Base-by-base conservation (phyloP, 352 stramenopile genomes). In the Globisporangium spinosum region DNA sequence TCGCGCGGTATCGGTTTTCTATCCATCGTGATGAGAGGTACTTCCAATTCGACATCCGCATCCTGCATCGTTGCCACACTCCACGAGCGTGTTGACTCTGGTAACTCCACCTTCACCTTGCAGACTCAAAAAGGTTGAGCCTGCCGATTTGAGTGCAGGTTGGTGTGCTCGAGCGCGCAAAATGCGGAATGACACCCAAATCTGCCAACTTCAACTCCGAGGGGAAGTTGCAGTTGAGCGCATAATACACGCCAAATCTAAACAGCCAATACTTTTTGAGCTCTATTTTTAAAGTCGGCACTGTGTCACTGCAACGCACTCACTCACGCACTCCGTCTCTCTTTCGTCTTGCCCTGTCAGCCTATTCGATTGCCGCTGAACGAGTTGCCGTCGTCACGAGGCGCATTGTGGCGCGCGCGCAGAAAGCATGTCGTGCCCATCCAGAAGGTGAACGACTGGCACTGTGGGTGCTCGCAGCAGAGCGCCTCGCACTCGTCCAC, bases 381-480 rank as follows among this genome's bases (percentile, higher is more conserved):
- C 15, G 83, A 85, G 62, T 89, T 79, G 58, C 55, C 69, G 15
- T 89, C 79, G 8, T 70, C 57, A 0, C 82, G 77, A 13, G 82
- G 78, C 2, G 72, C 65, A 23, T 75, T 84, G 58, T 65, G 76
- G 32, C 55, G 70, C 29, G 77, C 75, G 20, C 83, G 80, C n/a
- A 92, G 65, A 69, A 89, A 92, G 68, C 83, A 92, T n/a, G 82
- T 89, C 51, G 72, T 69, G 6, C 77, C 78, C 55, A 77, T 83
- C 82, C 83, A 92, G 61, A 90, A 89, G 15, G 80, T 89, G 67
- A 87, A 92, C 40, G 82, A 90, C 40, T 78, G 69, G 67, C 83
- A 92, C 35, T 79, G 68, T 0, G 80, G 57, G 55, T 92, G 77
- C 9, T 76, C 73, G 57, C 83, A 92, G 68, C 83, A 92, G 15